Conservation (phyloP, 805 yeast genomes). For the Kazachstania viticola region DNA sequence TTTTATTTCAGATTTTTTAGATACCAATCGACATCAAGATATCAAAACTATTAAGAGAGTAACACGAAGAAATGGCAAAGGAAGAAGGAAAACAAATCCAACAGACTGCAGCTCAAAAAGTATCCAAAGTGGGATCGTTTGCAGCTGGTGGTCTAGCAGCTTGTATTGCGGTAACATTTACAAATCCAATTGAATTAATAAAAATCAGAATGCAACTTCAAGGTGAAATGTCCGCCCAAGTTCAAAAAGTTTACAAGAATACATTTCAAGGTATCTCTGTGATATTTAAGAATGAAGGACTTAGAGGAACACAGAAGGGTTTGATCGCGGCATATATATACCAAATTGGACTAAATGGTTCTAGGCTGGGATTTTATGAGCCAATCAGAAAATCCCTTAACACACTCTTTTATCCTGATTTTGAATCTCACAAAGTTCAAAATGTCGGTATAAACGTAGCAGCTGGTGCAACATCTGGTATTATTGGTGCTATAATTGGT, state of each 20-base stretch:
- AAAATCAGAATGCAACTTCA: constrained; percentile 95
- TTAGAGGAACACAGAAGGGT: constrained; percentile 83
- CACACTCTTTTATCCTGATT: constrained; percentile 38
- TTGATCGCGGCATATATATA: constrained; percentile 79
- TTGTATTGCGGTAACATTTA: constrained; percentile 93
- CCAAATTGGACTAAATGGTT: constrained; percentile 86
- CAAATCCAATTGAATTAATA: constrained; percentile 90
- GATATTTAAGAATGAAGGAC: constrained; percentile 71
- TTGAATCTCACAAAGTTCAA: constrained; percentile 39
- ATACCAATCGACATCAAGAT: no score
- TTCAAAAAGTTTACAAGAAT: constrained; percentile 56
- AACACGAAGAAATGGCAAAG: constrained; percentile 2
- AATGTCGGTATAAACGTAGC: constrained; percentile 49
- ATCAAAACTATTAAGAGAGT: no score
- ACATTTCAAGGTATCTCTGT: constrained; percentile 73
- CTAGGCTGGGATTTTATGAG: constrained; percentile 89
- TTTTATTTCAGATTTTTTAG: no score
- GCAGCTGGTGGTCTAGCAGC: constrained; percentile 91
- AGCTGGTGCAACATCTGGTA: constrained; percentile 78
- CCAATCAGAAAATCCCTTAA: constrained; percentile 63
- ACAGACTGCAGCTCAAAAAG: constrained; percentile 43
- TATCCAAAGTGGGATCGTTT: constrained; percentile 67
- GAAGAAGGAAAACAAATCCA: constrained; percentile 8
- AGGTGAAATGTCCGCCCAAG: constrained; percentile 64
- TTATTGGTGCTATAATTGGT: constrained; percentile 79